Conservation (phyloP, 352 stramenopile species). For the Phytophthora quininea region DNA sequence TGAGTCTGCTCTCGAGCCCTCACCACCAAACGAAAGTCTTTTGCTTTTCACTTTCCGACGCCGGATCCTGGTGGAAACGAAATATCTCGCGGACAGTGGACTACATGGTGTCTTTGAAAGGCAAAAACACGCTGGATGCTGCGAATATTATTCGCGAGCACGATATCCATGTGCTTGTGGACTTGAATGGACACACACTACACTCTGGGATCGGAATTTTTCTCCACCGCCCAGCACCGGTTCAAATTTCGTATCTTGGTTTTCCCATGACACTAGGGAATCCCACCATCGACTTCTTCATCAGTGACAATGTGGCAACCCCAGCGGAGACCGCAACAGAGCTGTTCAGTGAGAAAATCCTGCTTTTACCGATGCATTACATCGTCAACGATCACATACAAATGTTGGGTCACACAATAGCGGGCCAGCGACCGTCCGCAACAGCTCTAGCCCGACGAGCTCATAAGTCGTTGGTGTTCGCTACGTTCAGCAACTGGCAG, state of each 20-base stretch:
- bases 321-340: conserved; percentile 39
- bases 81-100: conserved; percentile 80
- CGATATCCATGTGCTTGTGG: conserved; percentile 77
- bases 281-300: conserved; percentile 67
- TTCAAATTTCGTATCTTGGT: conserved; percentile 78
- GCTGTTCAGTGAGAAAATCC: conserved; percentile 76
- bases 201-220: conserved; percentile 72
- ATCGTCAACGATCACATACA: conserved; percentile 89
- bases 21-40: conserved; percentile 55
- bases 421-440: conserved; percentile 32
- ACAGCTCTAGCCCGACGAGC: conserved; percentile 10
- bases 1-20: conserved; percentile 51
- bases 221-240: conserved; percentile 64
- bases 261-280: conserved; percentile 77
- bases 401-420: conserved; percentile 62
- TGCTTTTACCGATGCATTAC: conserved; percentile 76
- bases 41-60: conserved; percentile 70
- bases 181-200: conserved; percentile 87
- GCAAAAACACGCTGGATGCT: conserved; percentile 55
- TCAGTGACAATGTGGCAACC: conserved; percentile 65
- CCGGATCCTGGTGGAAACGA: conserved; percentile 76
- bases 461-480: conserved; percentile 61
- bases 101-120: conserved; percentile 68
- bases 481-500: conserved; percentile 89
- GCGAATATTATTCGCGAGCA: conserved; percentile 57